Evolutionary conservation across 2,329 filamentous ascomycete species (phyloP).

Genomic region (Lecanicillium sp.): DNA sequence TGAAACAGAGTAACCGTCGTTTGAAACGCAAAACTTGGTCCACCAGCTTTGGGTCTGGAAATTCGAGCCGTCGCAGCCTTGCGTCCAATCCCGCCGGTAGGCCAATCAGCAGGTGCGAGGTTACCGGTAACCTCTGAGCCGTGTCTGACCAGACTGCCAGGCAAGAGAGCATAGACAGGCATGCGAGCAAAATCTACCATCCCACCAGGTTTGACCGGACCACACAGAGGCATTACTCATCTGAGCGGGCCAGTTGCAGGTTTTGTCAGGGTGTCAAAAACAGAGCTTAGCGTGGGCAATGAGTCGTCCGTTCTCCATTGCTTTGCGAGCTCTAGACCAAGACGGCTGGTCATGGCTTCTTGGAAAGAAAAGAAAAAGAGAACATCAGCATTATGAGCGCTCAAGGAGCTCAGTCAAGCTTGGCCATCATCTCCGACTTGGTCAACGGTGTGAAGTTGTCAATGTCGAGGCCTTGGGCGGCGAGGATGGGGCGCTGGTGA

Average conservation of each 20-base stretch:
- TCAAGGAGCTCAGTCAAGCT: conserved; percentile 70
- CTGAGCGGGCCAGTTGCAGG: background rate
- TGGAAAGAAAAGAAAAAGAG: conserved; percentile 8
- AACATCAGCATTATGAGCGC: conserved; percentile 1
- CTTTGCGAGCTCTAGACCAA: background rate
- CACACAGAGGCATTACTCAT: conserved; percentile 1
- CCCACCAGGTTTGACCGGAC: conserved; percentile 1
- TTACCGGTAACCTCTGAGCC: background rate
- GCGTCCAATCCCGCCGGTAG: background rate
- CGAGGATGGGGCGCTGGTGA: conserved; percentile 70
- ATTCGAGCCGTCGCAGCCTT: background rate
- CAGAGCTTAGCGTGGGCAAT: background rate
- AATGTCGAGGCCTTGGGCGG: conserved; percentile 77
- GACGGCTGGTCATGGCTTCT: background rate
- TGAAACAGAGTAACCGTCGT: conserved; percentile 13
- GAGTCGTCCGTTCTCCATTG: background rate
- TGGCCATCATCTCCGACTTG: conserved; percentile 96
- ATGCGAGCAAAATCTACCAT: conserved; percentile 1
- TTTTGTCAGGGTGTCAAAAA: conserved; percentile 4
- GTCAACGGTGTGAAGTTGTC: conserved; percentile 87
- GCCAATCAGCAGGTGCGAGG: background rate
- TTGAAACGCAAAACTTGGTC: conserved; percentile 8
- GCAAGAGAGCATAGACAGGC: background rate
- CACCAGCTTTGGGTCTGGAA: conserved; percentile 2
- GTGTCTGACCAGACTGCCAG: conserved; percentile 1